These are phyloP conservation scores for Aspergillus ochraceoroseus DNA, from an alignment of 2,329 filamentous ascomycete species.

Conservation along the genomic window DNA sequence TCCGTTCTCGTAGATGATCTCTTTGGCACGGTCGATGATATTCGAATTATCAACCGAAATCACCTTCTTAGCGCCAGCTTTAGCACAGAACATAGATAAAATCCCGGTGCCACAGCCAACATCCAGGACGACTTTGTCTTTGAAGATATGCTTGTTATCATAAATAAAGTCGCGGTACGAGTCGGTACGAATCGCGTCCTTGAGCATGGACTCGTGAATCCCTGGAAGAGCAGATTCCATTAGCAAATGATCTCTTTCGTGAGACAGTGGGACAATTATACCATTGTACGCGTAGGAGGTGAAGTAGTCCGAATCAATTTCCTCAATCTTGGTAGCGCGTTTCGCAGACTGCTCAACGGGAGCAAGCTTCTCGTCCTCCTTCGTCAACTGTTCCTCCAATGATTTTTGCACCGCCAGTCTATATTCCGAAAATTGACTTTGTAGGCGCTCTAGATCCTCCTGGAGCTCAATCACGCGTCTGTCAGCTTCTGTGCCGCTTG, in stretches of 20 bases:
- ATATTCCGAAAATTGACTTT: constrained; percentile 61
- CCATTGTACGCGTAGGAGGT: constrained; percentile 64
- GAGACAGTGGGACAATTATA: constrained; percentile 35
- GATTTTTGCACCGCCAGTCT: constrained; percentile 61
- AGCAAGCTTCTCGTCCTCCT: constrained; percentile 46
- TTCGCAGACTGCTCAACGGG: constrained; percentile 26
- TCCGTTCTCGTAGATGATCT: constrained; percentile 78
- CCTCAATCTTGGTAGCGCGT: constrained; percentile 36
- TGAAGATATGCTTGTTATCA: constrained; percentile 80
- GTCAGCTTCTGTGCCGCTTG: constrained; percentile 38
- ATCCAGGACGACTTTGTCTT: constrained; percentile 80
- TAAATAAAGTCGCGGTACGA: constrained; percentile 95
- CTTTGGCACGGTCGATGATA: constrained; percentile 79
- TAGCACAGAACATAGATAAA: constrained; percentile 89
- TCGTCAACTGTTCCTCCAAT: constrained; percentile 60
- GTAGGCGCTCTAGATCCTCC: constrained; percentile 56
- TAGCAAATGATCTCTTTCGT: constrained; percentile 8
- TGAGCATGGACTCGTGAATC: constrained; percentile 94
- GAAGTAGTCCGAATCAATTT: constrained; percentile 60
- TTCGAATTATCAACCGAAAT: constrained; percentile 89
- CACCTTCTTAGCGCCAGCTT: constrained; percentile 78
- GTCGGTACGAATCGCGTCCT: constrained; percentile 81
- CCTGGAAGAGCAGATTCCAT: constrained; percentile 45
- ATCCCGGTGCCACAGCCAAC: constrained; percentile 85
- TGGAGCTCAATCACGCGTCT: constrained; percentile 56